phyloP scores from a whole-genome alignment of 2,329 filamentous ascomycete genomes.

The Coniosporium tulheliwenetii region DNA sequence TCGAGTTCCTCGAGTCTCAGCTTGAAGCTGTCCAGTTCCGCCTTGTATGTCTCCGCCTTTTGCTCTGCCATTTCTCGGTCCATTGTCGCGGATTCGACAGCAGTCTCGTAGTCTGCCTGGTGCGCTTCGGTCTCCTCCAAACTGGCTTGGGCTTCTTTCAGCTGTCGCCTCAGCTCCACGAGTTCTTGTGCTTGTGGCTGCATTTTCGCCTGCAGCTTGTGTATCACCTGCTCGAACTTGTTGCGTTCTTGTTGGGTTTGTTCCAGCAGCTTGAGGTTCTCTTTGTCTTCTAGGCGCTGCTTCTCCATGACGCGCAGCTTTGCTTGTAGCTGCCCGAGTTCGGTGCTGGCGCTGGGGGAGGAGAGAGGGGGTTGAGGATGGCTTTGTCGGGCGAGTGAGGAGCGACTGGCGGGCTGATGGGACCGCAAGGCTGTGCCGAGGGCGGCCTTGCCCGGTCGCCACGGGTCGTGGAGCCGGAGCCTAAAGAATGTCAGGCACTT shows the following conservation, averaged over 20 bases:
- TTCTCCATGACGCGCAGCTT: constrained; percentile 80
- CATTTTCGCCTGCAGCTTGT: constrained; percentile 80
- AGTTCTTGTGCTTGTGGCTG: constrained; percentile 74
- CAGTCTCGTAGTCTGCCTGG: constrained; percentile 71
- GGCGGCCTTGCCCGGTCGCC: constrained; percentile 8
- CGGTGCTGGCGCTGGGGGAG: constrained; percentile 23
- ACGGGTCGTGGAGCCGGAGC: too few relatives aligned
- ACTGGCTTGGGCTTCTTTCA: constrained; percentile 59
- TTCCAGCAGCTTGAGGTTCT: constrained; percentile 67
- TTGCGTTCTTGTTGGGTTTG: constrained; percentile 61
- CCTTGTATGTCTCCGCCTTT: constrained; percentile 65
- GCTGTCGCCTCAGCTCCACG: constrained; percentile 54
- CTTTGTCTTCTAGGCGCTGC: constrained; percentile 70
- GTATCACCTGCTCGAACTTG: constrained; percentile 69
- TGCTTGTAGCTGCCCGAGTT: constrained; percentile 76
- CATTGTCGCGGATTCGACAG: constrained; percentile 72
- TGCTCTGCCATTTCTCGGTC: constrained; percentile 97
- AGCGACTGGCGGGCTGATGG: too few relatives aligned
- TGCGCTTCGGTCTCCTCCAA: constrained; percentile 55
- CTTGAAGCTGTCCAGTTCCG: constrained; percentile 64
- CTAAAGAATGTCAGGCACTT: too few relatives aligned
- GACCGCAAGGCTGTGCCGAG: too few relatives aligned
- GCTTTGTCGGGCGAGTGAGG: constrained; percentile 9
- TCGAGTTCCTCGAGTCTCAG: constrained; percentile 68
- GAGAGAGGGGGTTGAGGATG: constrained; percentile 4